Evolutionary conservation across 441 rosid genomes (phyloP).

Genomic region (Capsella rubella): DNA sequence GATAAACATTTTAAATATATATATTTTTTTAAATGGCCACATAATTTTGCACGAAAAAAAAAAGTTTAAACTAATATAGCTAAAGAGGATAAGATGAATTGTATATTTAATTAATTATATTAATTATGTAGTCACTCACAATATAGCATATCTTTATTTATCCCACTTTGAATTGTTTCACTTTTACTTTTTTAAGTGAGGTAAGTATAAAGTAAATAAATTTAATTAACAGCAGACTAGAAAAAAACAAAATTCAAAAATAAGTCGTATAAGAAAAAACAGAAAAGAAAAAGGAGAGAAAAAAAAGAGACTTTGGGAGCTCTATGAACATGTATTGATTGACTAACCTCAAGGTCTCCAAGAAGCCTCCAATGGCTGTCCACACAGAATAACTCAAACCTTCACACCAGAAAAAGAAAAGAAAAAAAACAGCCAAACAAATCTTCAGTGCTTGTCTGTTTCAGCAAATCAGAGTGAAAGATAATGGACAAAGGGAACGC

Average conservation of each 20-base stretch:
- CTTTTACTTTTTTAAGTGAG: neutral
- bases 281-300: neutral
- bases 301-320: neutral
- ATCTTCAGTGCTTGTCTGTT: neutral
- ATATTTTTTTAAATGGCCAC: too few relatives aligned
- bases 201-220: neutral
- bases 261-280: too few relatives aligned
- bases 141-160: too few relatives aligned
- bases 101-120: too few relatives aligned
- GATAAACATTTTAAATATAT: too few relatives aligned
- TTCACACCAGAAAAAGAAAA: neutral
- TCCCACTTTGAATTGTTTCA: too few relatives aligned
- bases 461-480: conserved; percentile 11
- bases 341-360: conserved; percentile 29
- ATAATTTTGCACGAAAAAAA: too few relatives aligned
- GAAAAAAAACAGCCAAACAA: neutral
- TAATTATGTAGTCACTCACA: too few relatives aligned
- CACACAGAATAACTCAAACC: conserved; percentile 19
- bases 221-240: neutral
- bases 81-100: neutral
- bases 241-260: neutral
- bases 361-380: conserved; percentile 34
- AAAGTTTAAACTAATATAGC: neutral
- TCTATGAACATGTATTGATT: conserved; percentile 9
- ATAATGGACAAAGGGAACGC: conserved; percentile 5